Conservation (phyloP, 2,329 filamentous ascomycete species). For the Lachnellula hyalina region DNA sequence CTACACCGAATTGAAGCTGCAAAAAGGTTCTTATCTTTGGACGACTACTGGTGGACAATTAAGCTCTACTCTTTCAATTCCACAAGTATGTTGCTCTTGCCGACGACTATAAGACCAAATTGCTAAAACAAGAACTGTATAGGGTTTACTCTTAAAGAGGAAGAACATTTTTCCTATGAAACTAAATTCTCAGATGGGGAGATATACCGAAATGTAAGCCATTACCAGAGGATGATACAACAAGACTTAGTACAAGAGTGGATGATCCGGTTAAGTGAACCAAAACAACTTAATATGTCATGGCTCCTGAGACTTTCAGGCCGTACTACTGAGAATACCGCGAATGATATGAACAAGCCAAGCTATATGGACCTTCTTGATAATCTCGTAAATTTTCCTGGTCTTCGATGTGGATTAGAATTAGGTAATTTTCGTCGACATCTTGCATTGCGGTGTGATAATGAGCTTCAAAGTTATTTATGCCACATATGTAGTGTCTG, state of each 20-base stretch:
- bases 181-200: neutral
- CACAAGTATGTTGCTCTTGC: neutral
- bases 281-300: neutral
- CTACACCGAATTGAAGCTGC: neutral
- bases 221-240: neutral
- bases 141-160: neutral
- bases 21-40: neutral
- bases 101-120: neutral
- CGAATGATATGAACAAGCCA: neutral
- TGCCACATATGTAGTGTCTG: neutral
- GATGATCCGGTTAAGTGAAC: neutral
- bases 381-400: neutral
- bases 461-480: neutral
- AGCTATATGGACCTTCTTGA: neutral
- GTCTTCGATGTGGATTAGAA: conserved; percentile 2
- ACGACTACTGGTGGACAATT: neutral
- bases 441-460: neutral
- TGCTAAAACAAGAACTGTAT: neutral
- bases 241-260: neutral
- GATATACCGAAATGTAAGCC: neutral
- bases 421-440: conserved; percentile 1
- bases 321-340: too few species aligned
- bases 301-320: neutral
- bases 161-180: neutral
- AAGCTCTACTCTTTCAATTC: neutral